Evolutionary conservation across 2,329 filamentous ascomycete genomes (phyloP).

Genomic region (Aureobasidium musti): DNA sequence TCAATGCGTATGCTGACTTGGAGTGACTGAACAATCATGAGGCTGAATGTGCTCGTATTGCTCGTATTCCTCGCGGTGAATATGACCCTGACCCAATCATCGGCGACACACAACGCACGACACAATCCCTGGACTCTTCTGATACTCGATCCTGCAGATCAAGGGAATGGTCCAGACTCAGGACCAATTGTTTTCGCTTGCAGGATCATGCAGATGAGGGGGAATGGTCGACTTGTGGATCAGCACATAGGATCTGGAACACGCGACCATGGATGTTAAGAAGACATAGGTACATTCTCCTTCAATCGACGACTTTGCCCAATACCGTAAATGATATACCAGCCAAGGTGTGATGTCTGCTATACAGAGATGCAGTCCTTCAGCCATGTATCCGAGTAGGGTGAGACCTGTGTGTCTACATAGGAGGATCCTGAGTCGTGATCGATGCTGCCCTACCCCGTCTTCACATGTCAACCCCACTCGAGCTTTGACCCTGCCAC

Average conservation of each 20-base stretch:
- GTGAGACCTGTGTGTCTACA: neutral
- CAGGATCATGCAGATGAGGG: neutral
- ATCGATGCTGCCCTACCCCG: neutral
- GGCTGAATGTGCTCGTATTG: neutral
- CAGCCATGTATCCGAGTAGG: neutral
- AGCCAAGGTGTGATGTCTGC: neutral
- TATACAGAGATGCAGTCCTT: neutral
- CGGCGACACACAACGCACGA: neutral
- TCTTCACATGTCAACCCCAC: constrained; percentile 9
- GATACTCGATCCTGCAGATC: neutral
- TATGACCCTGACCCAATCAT: neutral
- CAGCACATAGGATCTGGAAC: neutral
- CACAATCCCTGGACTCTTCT: neutral
- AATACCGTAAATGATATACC: neutral
- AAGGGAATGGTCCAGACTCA: neutral
- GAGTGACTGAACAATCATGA: too few species aligned
- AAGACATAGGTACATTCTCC: neutral
- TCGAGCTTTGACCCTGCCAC: neutral
- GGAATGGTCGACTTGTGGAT: neutral
- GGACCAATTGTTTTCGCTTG: too few species aligned
- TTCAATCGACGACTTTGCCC: neutral
- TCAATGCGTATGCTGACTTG: neutral
- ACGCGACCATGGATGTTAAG: neutral
- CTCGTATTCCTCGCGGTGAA: neutral
- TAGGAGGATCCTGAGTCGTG: neutral